Conservation (phyloP, 1,284 basidiomycete species). For the Tilletia indica region DNA sequence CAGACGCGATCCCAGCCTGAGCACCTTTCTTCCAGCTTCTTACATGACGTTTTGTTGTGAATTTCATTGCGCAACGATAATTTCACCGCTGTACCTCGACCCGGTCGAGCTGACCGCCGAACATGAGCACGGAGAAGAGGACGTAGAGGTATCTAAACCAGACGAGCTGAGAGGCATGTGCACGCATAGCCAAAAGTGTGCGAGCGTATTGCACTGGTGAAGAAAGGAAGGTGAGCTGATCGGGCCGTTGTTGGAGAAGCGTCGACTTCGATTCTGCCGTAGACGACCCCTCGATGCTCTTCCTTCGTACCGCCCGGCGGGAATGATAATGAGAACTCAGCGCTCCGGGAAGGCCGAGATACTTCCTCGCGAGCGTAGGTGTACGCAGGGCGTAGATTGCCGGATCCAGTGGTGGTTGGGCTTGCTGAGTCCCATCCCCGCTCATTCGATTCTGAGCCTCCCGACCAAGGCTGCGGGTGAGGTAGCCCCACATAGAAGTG, state of each 20-base stretch:
- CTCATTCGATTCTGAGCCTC: neutral
- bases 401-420: no score
- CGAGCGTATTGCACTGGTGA: constrained; percentile 29
- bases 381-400: constrained; percentile 32
- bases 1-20: no score
- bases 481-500: neutral
- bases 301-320: no score
- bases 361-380: constrained; percentile 35
- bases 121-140: constrained; percentile 45
- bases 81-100: neutral
- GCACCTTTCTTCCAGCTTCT: no score
- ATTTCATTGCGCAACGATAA: constrained; percentile 13
- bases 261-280: constrained; percentile 22
- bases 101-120: constrained; percentile 15
- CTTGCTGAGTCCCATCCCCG: no score
- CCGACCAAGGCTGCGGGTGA: neutral
- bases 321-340: constrained; percentile 9
- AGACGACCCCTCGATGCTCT: no score
- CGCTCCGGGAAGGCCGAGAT: constrained; percentile 31
- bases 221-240: constrained; percentile 25
- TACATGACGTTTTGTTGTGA: neutral
- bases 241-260: constrained; percentile 20
- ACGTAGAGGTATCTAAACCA: constrained; percentile 54
- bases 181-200: constrained; percentile 40
- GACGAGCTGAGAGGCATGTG: constrained; percentile 47